A percentile compares a stretch with the other conserved stretches of the same genome.
phyloP scores from a whole-genome alignment of 1,139 yeast genomes.

The Meyerozyma athensensis region DNA sequence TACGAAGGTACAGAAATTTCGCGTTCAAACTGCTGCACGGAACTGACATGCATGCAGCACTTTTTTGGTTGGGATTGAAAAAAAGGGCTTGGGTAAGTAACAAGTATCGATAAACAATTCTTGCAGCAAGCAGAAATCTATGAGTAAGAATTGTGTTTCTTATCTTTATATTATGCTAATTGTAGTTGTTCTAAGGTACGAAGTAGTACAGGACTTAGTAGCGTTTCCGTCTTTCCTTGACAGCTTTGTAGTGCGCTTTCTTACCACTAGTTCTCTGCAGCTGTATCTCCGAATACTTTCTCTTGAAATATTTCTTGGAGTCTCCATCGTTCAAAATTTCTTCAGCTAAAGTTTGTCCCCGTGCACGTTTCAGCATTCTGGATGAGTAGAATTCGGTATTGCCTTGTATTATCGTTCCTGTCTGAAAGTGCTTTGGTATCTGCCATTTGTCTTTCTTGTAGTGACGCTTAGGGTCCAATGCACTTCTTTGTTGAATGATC shows the following conservation, averaged over 20 bases:
- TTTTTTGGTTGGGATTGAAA: no score
- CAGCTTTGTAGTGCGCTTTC: constrained; percentile 61
- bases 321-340: constrained; percentile 74
- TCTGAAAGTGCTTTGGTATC: constrained; percentile 76
- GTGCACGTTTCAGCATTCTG: constrained; percentile 64
- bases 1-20: no score
- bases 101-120: no score
- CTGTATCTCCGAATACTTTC: constrained; percentile 80
- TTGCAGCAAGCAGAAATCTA: no score
- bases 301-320: constrained; percentile 72
- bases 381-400: constrained; percentile 72
- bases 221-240: constrained; percentile 57
- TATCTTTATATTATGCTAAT: no score
- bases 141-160: no score
- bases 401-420: constrained; percentile 85
- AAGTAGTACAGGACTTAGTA: constrained; percentile 18
- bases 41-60: no score
- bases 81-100: no score
- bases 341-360: constrained; percentile 75
- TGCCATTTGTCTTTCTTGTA: constrained; percentile 85
- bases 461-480: constrained; percentile 92
- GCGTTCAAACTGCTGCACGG: no score
- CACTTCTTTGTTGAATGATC: constrained; percentile 79
- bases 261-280: constrained; percentile 70
- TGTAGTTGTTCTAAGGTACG: no score